phyloP scores from a whole-genome alignment of 1,139 yeast genomes.

The Suhomyces bribrorum region DNA sequence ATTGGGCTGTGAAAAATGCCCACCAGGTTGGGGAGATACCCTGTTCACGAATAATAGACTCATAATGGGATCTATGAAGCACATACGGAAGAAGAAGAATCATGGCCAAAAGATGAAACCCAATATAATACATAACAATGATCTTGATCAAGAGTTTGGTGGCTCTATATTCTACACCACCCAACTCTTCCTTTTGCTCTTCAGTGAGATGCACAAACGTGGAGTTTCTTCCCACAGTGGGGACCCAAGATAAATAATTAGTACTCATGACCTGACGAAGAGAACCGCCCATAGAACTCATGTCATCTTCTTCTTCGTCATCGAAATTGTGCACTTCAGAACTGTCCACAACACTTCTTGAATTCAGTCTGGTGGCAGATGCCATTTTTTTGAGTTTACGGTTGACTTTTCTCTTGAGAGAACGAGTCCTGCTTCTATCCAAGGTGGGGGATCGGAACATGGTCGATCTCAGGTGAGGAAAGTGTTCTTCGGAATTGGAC shows the following conservation, averaged over 20 bases:
- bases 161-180: constrained; percentile 96
- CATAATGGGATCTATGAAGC: constrained; percentile 43
- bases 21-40: constrained; percentile 86
- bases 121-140: constrained; percentile 66
- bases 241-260: constrained; percentile 82
- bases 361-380: constrained; percentile 2
- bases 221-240: constrained; percentile 94
- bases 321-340: constrained; percentile 12
- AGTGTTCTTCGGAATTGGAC: neutral
- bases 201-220: constrained; percentile 80
- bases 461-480: constrained; percentile 2
- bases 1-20: constrained; percentile 80
- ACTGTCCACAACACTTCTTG: constrained; percentile 15
- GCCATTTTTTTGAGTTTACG: constrained; percentile 11
- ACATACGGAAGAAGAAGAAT: constrained; percentile 70
- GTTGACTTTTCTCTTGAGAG: constrained; percentile 11
- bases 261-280: constrained; percentile 44
- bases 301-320: constrained; percentile 20
- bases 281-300: constrained; percentile 16
- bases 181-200: constrained; percentile 88
- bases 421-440: constrained; percentile 28
- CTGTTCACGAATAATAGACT: constrained; percentile 41
- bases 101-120: constrained; percentile 66
- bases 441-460: constrained; percentile 43
- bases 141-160: constrained; percentile 73